Conservation (phyloP, 2,329 filamentous ascomycete genomes). For the Daldinia sp. region DNA sequence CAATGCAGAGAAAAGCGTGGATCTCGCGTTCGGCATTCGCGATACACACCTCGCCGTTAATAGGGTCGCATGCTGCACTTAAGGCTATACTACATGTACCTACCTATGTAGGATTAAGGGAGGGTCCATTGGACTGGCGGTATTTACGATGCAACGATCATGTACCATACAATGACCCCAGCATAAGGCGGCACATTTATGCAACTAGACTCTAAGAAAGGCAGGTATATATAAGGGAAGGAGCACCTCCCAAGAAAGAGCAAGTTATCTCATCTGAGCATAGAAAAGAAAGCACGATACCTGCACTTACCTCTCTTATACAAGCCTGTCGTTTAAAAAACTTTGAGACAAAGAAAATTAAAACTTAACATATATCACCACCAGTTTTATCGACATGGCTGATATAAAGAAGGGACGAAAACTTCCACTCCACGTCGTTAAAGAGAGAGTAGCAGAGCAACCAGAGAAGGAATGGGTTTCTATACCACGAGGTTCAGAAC, state of each 20-base stretch:
- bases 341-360: not conserved
- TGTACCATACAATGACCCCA: not conserved
- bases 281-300: conserved; percentile 3
- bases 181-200: not conserved
- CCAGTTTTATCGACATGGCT: conserved; percentile 12
- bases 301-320: not conserved
- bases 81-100: not conserved
- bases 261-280: not conserved
- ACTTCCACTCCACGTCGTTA: conserved; percentile 55
- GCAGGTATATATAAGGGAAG: conserved; percentile 9
- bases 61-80: conserved; percentile 12
- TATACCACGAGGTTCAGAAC: conserved; percentile 52
- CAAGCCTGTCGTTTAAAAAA: conserved; percentile 3
- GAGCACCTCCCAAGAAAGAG: not conserved
- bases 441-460: conserved; percentile 52
- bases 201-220: not conserved
- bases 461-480: conserved; percentile 53
- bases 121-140: not conserved
- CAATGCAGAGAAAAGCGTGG: not conserved
- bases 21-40: conserved; percentile 14
- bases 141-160: not conserved
- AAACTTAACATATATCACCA: not conserved
- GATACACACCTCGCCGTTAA: not conserved
- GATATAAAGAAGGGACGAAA: conserved; percentile 39
- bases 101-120: not conserved